These are phyloP conservation scores for Ophiostoma australiae DNA, from an alignment of 2,329 filamentous ascomycete genomes.

Conservation along the genomic window DNA sequence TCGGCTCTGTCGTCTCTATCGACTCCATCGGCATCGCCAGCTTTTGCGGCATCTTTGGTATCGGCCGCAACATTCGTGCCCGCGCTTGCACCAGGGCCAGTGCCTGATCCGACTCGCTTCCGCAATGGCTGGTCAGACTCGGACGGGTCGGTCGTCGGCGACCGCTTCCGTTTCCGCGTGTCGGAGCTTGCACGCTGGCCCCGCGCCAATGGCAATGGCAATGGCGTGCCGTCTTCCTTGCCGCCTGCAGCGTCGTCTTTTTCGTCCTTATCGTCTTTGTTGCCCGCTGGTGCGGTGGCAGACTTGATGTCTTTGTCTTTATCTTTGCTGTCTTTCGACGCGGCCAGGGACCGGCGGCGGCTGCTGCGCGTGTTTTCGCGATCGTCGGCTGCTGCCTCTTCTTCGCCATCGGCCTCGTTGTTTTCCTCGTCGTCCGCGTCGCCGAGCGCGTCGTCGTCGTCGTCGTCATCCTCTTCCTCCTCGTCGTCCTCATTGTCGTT, in stretches of 20 bases:
- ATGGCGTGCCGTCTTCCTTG: neutral
- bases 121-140: conserved; percentile 47
- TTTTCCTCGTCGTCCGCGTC: conserved; percentile 35
- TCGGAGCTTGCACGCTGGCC: conserved; percentile 32
- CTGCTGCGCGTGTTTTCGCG: conserved; percentile 19
- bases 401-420: conserved; percentile 35
- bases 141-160: conserved; percentile 41
- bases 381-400: conserved; percentile 23
- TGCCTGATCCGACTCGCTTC: conserved; percentile 51
- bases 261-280: conserved; percentile 28
- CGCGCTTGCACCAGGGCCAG: conserved; percentile 34
- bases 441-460: conserved; percentile 35
- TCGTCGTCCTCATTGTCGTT: conserved; percentile 26
- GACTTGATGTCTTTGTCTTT: conserved; percentile 25
- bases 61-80: conserved; percentile 30
- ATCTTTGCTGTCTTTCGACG: conserved; percentile 35
- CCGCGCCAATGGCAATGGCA: conserved; percentile 6
- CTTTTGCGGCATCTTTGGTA: neutral
- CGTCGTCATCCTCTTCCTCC: conserved; percentile 30
- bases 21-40: conserved; percentile 30
- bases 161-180: conserved; percentile 50
- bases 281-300: conserved; percentile 1
- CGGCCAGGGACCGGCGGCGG: conserved; percentile 32
- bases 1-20: conserved; percentile 34
- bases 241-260: too few relatives aligned